phyloP scores from a whole-genome alignment of 306 rosid genomes.

The Rubus idaeus region DNA sequence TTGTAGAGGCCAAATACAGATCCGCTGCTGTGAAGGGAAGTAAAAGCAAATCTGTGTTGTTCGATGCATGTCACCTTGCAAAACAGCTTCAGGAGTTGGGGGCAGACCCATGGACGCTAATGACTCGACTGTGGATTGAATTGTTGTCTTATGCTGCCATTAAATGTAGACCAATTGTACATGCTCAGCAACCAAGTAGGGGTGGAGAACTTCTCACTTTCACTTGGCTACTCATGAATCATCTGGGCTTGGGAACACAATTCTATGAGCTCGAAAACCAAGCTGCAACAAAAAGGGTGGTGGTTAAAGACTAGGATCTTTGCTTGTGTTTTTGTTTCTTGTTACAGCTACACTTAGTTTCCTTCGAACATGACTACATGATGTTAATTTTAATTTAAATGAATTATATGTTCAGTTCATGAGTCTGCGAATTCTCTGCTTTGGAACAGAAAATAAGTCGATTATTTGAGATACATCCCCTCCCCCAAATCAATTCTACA shows the following conservation, averaged over 20 bases:
- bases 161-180: constrained; percentile 25
- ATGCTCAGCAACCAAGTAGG: constrained; percentile 33
- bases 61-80: constrained; percentile 19
- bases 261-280: constrained; percentile 26
- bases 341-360: not conserved
- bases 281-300: constrained; percentile 14
- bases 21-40: constrained; percentile 24
- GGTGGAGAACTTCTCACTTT: constrained; percentile 38
- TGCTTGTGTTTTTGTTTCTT: too few species aligned
- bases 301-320: not conserved
- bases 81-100: not conserved
- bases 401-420: not conserved
- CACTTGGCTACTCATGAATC: constrained; percentile 34
- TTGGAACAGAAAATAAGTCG: not conserved
- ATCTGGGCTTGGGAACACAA: constrained; percentile 37
- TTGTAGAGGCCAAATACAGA: not conserved
- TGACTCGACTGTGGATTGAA: constrained; percentile 36
- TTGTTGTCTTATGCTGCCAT: constrained; percentile 27
- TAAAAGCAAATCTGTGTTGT: constrained; percentile 25
- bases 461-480: not conserved
- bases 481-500: not conserved
- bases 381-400: not conserved
- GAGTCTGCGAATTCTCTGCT: not conserved
- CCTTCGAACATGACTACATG: not conserved
- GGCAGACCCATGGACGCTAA: constrained; percentile 13